phyloP scores from a whole-genome alignment of 2,329 filamentous ascomycete genomes.

The Phyllosticta ampelicida region DNA sequence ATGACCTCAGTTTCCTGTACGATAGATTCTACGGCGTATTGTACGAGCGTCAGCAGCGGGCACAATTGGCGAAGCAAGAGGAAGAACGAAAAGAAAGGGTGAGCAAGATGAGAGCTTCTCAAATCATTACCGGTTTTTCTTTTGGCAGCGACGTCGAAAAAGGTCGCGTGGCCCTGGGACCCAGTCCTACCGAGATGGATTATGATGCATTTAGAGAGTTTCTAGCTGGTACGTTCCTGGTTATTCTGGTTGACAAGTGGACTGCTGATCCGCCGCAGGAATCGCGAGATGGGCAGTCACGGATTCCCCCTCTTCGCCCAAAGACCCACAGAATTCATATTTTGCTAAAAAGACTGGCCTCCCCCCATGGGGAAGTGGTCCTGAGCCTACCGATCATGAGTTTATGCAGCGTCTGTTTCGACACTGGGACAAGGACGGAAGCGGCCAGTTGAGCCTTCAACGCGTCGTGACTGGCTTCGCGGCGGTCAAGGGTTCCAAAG shows the following conservation, averaged over 20 bases:
- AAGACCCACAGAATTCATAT: constrained; percentile 42
- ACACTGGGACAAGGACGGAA: constrained; percentile 74
- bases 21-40: constrained; percentile 88
- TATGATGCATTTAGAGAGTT: constrained; percentile 96
- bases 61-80: constrained; percentile 55
- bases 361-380: constrained; percentile 48
- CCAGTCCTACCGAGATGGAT: constrained; percentile 89
- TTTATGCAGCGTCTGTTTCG: constrained; percentile 82
- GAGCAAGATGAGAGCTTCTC: constrained; percentile 44
- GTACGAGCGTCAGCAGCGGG: constrained; percentile 82
- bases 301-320: constrained; percentile 61
- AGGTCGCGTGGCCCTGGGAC: constrained; percentile 76
- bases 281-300: constrained; percentile 90
- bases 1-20: constrained; percentile 82
- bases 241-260: too few relatives aligned
- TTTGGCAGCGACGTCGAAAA: constrained; percentile 54
- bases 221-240: constrained; percentile 53
- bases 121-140: constrained; percentile 38
- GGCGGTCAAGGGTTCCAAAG: constrained; percentile 80
- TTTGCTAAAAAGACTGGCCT: constrained; percentile 39
- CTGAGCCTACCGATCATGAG: constrained; percentile 80
- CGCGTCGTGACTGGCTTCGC: constrained; percentile 88
- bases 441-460: constrained; percentile 70
- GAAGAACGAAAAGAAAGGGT: constrained; percentile 59
- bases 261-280: constrained; percentile 30